Evolutionary conservation across 129 eudicot species (phyloP).

Genomic region (Centella asiatica): DNA sequence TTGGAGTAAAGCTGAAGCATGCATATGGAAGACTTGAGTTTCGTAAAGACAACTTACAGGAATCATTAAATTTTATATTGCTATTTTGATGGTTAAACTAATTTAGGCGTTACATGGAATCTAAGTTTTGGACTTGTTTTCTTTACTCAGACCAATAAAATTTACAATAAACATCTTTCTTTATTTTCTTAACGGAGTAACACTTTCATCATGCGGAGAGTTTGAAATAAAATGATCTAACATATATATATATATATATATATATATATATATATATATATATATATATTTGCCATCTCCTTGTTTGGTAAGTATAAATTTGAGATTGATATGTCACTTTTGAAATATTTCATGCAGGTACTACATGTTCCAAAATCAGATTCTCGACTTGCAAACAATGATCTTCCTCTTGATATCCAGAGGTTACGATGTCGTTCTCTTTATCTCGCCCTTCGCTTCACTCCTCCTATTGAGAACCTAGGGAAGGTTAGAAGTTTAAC

Average conservation of each 20-base stretch:
- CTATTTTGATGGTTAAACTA: neutral
- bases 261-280: too few relatives aligned
- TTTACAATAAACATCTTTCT: too few relatives aligned
- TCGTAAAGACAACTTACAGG: too few relatives aligned
- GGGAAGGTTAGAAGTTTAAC: constrained; percentile 57
- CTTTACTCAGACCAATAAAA: neutral
- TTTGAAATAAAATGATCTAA: too few relatives aligned
- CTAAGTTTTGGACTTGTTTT: neutral
- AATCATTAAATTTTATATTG: neutral
- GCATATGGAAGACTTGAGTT: too few relatives aligned
- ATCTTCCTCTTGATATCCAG: constrained; percentile 88
- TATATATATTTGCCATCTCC: neutral
- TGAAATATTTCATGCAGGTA: constrained; percentile 36
- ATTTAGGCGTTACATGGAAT: neutral
- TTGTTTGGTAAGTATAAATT: neutral
- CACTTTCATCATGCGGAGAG: too few relatives aligned
- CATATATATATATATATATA: too few relatives aligned
- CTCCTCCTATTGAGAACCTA: constrained; percentile 72
- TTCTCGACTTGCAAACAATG: constrained; percentile 92
- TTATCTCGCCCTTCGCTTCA: constrained; percentile 70
- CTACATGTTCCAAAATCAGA: constrained; percentile 95
- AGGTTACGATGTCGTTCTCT: constrained; percentile 89
- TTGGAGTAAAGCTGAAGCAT: too few relatives aligned
- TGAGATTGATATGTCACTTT: neutral
- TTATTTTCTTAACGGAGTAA: too few relatives aligned